Conservation (phyloP, 768 basidiomycete species). For the Gautieria morchelliformis region DNA sequence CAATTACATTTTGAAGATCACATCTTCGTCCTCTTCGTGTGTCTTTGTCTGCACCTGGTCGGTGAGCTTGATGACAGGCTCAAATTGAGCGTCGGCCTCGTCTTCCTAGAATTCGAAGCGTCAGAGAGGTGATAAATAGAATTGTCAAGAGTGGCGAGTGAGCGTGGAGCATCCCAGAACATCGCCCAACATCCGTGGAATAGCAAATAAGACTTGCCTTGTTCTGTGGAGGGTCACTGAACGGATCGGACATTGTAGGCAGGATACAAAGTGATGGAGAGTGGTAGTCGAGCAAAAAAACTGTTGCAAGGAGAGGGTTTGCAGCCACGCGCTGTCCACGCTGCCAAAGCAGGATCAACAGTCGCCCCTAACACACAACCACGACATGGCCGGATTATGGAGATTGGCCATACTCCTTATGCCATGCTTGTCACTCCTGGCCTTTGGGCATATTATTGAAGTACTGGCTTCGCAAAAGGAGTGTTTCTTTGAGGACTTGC, state of each 20-base stretch:
- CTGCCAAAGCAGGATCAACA: not conserved
- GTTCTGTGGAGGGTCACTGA: slow-evolving; percentile 3
- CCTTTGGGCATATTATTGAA: slow-evolving; percentile 61
- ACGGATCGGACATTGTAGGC: slow-evolving; percentile 5
- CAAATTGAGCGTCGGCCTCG: slow-evolving; percentile 84
- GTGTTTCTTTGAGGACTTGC: slow-evolving; percentile 94
- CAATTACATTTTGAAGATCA: slow-evolving; percentile 79
- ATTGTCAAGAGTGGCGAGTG: slow-evolving; percentile 1
- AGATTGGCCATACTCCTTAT: slow-evolving; percentile 34
- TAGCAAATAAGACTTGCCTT: slow-evolving; percentile 3
- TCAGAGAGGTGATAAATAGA: not conserved
- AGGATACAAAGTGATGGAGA: not conserved
- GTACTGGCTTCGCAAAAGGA: slow-evolving; percentile 76
- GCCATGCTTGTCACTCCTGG: slow-evolving; percentile 27
- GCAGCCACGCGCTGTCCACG: slow-evolving; percentile 3
- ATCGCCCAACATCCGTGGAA: not conserved
- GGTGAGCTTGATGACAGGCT: slow-evolving; percentile 93
- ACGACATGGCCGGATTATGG: slow-evolving; percentile 29
- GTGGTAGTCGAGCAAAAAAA: not conserved
- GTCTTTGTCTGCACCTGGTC: slow-evolving; percentile 95
- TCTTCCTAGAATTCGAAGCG: slow-evolving; percentile 37
- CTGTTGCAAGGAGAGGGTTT: not conserved
- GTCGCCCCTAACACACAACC: not conserved
- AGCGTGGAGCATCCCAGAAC: not conserved
- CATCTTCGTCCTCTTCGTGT: slow-evolving; percentile 86